These are phyloP conservation scores for Thalassiosira exigua DNA, from an alignment of 352 stramenopile species.

Conservation along the genomic window DNA sequence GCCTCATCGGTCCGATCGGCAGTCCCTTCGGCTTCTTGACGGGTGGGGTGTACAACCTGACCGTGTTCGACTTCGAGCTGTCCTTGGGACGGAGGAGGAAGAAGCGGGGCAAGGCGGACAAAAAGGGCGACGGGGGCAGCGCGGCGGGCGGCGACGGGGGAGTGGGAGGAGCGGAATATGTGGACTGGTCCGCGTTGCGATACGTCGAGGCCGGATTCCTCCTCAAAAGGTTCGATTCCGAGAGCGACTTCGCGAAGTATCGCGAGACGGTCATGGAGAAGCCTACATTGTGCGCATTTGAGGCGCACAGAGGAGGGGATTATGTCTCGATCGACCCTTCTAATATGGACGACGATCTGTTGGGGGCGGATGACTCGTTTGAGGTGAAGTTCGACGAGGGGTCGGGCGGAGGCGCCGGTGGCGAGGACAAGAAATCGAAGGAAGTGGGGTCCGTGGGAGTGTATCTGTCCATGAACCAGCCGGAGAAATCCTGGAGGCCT, in stretches of 20 bases:
- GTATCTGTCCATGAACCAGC: slow-evolving; percentile 70
- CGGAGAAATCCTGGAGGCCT: slow-evolving; percentile 55
- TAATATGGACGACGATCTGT: slow-evolving; percentile 58
- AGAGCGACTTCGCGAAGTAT: slow-evolving; percentile 71
- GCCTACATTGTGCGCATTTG: slow-evolving; percentile 60
- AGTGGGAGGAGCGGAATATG: no score
- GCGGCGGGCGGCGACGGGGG: not conserved
- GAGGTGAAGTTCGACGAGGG: slow-evolving; percentile 53
- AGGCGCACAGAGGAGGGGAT: slow-evolving; percentile 58
- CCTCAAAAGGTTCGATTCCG: slow-evolving; percentile 78
- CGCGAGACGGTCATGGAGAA: slow-evolving; percentile 65
- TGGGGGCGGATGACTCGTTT: slow-evolving; percentile 51
- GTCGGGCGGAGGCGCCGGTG: slow-evolving; percentile 1
- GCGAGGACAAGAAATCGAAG: slow-evolving; percentile 31
- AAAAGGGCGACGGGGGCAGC: slow-evolving; percentile 6
- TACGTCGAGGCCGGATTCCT: slow-evolving; percentile 74
- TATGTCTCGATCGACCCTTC: slow-evolving; percentile 44
- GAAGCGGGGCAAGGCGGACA: slow-evolving; percentile 4
- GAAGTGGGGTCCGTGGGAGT: slow-evolving; percentile 57
- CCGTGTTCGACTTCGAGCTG: slow-evolving; percentile 75
- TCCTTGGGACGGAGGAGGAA: slow-evolving; percentile 24
- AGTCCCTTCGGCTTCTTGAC: slow-evolving; percentile 79
- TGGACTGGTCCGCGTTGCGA: slow-evolving; percentile 38
- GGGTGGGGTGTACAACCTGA: slow-evolving; percentile 71
- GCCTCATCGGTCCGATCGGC: slow-evolving; percentile 79